These are phyloP conservation scores for Thielaviopsis populi DNA, from an alignment of 2,329 filamentous ascomycete species.

Conservation along the genomic window DNA sequence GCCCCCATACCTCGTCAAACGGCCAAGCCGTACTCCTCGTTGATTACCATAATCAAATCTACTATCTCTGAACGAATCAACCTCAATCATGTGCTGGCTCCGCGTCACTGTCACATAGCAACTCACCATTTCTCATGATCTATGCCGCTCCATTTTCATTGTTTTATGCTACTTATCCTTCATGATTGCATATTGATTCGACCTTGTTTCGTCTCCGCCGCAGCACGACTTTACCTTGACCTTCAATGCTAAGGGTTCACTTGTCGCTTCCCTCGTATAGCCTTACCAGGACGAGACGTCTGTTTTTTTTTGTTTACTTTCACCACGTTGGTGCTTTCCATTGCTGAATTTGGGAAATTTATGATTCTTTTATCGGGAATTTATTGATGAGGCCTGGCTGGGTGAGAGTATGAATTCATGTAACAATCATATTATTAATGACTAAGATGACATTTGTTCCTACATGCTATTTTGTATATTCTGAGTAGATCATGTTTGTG, in stretches of 20 bases:
- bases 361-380: not conserved
- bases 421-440: not conserved
- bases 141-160: constrained; percentile 2
- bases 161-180: not conserved
- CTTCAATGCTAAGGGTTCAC: not conserved
- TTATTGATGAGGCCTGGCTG: not conserved
- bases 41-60: not conserved
- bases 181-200: not conserved
- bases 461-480: not conserved
- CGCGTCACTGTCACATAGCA: not conserved
- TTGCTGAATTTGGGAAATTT: no score
- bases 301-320: constrained; percentile 4
- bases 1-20: not conserved
- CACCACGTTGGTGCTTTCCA: not conserved
- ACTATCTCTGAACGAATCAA: not conserved
- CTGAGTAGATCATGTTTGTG: not conserved
- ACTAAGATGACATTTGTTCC: not conserved
- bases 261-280: not conserved
- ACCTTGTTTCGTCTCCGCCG: not conserved
- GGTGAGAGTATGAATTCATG: not conserved
- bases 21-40: not conserved
- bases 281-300: not conserved
- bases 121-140: not conserved
- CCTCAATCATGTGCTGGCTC: not conserved
- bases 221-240: not conserved